Conservation (phyloP, 2,329 filamentous ascomycete species). For the Lecanicillium sp. region DNA sequence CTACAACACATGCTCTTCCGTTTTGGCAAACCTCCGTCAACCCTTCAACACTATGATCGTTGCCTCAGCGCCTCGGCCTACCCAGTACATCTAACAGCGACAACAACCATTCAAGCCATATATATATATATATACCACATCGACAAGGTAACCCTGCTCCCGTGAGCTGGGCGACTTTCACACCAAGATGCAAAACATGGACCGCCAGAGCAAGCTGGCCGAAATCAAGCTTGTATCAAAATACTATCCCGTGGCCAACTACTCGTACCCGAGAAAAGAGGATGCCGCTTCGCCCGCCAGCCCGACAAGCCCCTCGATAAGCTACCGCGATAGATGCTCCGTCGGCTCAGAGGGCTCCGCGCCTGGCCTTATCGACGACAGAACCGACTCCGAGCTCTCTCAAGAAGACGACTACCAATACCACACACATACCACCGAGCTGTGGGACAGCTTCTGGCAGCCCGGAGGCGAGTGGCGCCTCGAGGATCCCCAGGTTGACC, state of each 20-base stretch:
- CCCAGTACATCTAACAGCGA: not conserved
- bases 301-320: slow-evolving; percentile 13
- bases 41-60: too few species aligned
- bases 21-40: too few species aligned
- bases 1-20: not conserved
- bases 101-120: too few species aligned
- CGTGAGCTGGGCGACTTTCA: not conserved
- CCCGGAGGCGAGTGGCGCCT: slow-evolving; percentile 14
- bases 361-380: slow-evolving; percentile 46
- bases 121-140: too few species aligned
- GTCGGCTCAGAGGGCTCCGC: slow-evolving; percentile 40
- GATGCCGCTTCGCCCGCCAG: slow-evolving; percentile 14
- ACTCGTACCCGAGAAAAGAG: slow-evolving; percentile 32
- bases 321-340: slow-evolving; percentile 33
- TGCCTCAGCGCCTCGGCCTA: too few species aligned
- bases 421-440: slow-evolving; percentile 36
- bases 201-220: slow-evolving; percentile 30
- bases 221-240: slow-evolving; percentile 35
- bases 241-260: slow-evolving; percentile 35
- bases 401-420: slow-evolving; percentile 46
- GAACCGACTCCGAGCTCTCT: slow-evolving; percentile 44
- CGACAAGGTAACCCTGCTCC: not conserved
- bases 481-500: slow-evolving; percentile 13
- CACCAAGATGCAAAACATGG: slow-evolving; percentile 24
- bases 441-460: slow-evolving; percentile 49